Conservation (phyloP, 352 stramenopile genomes). For the Pythium brassicae region DNA sequence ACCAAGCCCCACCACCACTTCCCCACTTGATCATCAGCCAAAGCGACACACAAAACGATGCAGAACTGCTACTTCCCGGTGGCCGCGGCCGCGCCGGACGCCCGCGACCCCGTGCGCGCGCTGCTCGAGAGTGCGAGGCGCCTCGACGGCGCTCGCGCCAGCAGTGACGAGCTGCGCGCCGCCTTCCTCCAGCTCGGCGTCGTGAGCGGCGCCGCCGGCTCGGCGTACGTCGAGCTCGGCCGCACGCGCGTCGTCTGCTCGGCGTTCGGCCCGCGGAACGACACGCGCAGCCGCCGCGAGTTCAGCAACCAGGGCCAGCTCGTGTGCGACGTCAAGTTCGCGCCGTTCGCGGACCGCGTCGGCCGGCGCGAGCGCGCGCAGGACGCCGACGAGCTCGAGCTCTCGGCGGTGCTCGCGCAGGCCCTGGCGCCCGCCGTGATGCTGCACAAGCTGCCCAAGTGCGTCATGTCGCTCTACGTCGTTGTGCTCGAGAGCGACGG, state of each 20-base stretch:
- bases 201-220: constrained; percentile 79
- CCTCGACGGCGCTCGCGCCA: constrained; percentile 33
- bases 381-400: constrained; percentile 76
- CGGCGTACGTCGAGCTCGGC: constrained; percentile 86
- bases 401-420: constrained; percentile 71
- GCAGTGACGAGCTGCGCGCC: constrained; percentile 77
- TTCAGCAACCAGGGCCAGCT: constrained; percentile 86
- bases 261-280: constrained; percentile 84
- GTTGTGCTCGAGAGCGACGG: constrained; percentile 87
- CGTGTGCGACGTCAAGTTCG: constrained; percentile 87
- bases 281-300: constrained; percentile 64
- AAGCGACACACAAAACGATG: constrained; percentile 32
- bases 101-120: constrained; percentile 15
- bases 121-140: constrained; percentile 25
- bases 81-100: constrained; percentile 8
- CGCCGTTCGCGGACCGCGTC: constrained; percentile 68
- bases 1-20: neutral
- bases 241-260: constrained; percentile 86
- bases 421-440: constrained; percentile 80
- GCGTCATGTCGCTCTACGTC: constrained; percentile 85
- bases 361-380: constrained; percentile 66
- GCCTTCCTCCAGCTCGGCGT: constrained; percentile 84
- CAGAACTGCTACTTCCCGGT: constrained; percentile 85
- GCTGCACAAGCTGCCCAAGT: constrained; percentile 87
- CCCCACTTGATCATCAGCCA: too few species aligned